phyloP scores from a whole-genome alignment of 2,329 filamentous ascomycete species.

The Ilyonectria mors-panacis region DNA sequence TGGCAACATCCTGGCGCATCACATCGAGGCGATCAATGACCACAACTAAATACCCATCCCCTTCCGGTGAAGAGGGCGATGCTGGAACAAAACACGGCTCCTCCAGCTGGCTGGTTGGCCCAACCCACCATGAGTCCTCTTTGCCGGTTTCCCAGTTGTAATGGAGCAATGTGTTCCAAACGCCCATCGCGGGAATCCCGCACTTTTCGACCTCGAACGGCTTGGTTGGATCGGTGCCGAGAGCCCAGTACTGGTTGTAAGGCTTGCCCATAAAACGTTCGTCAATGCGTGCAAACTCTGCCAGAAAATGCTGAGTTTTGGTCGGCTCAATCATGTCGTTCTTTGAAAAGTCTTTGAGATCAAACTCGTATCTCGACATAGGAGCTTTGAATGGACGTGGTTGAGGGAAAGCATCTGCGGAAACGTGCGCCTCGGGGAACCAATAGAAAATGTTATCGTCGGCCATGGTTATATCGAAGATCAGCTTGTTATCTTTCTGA shows the following conservation, averaged over 20 bases:
- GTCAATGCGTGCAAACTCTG: not conserved
- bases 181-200: not conserved
- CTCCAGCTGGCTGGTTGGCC: not conserved
- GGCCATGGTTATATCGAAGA: conserved; percentile 26
- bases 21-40: not conserved
- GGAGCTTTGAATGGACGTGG: not conserved
- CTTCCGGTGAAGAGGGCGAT: not conserved
- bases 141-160: not conserved
- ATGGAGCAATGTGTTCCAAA: not conserved
- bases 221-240: not conserved
- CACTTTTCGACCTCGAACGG: not conserved
- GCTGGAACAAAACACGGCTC: not conserved
- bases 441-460: conserved; percentile 31
- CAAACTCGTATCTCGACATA: not conserved
- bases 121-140: not conserved
- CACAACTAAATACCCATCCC: not conserved
- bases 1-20: not conserved
- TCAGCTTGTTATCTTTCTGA: conserved; percentile 22
- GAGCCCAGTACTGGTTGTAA: not conserved
- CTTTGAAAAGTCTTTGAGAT: not conserved
- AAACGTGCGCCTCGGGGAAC: conserved; percentile 1
- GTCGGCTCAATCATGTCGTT: not conserved
- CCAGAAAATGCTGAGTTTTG: not conserved
- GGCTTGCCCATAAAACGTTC: not conserved
- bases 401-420: not conserved